These are phyloP conservation scores for Coniferiporia sulphurascens DNA, from an alignment of 1,284 basidiomycete genomes.

Conservation along the genomic window DNA sequence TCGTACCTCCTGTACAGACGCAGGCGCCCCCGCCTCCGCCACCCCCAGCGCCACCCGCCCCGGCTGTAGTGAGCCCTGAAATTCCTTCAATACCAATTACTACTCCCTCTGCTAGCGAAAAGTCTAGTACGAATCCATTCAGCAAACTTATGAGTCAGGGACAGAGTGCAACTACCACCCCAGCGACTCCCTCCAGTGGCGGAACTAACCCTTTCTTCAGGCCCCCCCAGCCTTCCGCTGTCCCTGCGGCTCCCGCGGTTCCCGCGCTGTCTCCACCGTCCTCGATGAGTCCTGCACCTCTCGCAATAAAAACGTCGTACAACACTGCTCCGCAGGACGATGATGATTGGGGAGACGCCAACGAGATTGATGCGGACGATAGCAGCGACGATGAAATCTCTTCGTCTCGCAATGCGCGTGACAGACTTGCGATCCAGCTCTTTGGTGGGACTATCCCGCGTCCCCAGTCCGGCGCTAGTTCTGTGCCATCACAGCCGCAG, in stretches of 20 bases:
- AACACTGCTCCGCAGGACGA: constrained; percentile 56
- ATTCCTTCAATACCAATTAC: constrained; percentile 23
- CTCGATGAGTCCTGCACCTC: constrained; percentile 42
- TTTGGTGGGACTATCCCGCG: constrained; percentile 65
- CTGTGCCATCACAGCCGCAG: constrained; percentile 27
- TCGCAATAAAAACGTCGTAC: constrained; percentile 49
- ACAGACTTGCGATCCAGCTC: constrained; percentile 71
- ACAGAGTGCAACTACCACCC: constrained; percentile 26
- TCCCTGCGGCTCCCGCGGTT: constrained; percentile 25
- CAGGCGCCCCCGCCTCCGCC: constrained; percentile 22
- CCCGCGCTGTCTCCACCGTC: constrained; percentile 21
- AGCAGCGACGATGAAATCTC: constrained; percentile 79
- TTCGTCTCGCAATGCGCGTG: constrained; percentile 57
- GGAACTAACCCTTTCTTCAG: constrained; percentile 61
- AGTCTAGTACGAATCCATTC: constrained; percentile 61
- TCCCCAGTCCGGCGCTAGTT: constrained; percentile 39
- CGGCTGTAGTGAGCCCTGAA: constrained; percentile 34
- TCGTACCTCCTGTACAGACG: constrained; percentile 30
- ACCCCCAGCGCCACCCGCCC: constrained; percentile 28
- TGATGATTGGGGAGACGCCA: constrained; percentile 81
- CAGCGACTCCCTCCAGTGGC: constrained; percentile 28
- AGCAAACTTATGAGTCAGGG: constrained; percentile 57
- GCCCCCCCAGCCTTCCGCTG: constrained; percentile 26
- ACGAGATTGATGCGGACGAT: constrained; percentile 69
- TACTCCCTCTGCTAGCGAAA: constrained; percentile 30